Conservation (phyloP, 2,329 filamentous ascomycete genomes). For the Arthrobotrys musiformis region DNA sequence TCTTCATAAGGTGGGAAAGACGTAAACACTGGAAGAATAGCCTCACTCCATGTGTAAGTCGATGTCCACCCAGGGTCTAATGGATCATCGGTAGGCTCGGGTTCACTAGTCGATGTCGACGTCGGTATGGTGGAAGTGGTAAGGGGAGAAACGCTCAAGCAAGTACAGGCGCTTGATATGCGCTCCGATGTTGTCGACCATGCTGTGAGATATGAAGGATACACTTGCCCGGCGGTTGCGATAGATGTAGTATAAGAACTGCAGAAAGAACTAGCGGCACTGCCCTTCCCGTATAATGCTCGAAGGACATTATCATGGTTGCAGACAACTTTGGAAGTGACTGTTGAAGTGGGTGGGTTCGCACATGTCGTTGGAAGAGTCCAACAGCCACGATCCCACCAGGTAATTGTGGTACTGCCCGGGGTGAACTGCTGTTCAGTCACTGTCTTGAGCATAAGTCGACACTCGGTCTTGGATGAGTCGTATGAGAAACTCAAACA, state of each 20-base stretch:
- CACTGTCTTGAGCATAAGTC: conserved; percentile 24
- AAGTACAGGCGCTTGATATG: conserved; percentile 13
- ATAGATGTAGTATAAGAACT: not conserved
- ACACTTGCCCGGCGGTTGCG: conserved; percentile 3
- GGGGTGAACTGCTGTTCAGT: conserved; percentile 13
- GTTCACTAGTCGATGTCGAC: not conserved
- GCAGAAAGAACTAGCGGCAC: conserved; percentile 14
- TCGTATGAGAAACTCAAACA: conserved; percentile 30
- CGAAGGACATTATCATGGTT: conserved; percentile 10
- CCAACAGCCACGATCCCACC: conserved; percentile 33
- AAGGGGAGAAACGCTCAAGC: conserved; percentile 10
- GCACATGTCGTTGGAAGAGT: conserved; percentile 1
- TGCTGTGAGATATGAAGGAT: conserved; percentile 5
- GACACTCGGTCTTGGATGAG: conserved; percentile 13
- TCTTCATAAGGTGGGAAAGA: not conserved
- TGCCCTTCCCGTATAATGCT: not conserved
- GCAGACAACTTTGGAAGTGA: not conserved
- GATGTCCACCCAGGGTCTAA: conserved; percentile 1
- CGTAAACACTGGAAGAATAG: not conserved
- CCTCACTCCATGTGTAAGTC: conserved; percentile 26
- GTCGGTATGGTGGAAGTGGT: not conserved
- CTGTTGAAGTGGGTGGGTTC: not conserved
- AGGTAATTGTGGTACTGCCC: conserved; percentile 4
- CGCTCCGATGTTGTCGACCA: not conserved
- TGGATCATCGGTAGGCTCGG: not conserved